phyloP scores from a whole-genome alignment of 2,329 filamentous ascomycete species.

The Talaromyces sp. region DNA sequence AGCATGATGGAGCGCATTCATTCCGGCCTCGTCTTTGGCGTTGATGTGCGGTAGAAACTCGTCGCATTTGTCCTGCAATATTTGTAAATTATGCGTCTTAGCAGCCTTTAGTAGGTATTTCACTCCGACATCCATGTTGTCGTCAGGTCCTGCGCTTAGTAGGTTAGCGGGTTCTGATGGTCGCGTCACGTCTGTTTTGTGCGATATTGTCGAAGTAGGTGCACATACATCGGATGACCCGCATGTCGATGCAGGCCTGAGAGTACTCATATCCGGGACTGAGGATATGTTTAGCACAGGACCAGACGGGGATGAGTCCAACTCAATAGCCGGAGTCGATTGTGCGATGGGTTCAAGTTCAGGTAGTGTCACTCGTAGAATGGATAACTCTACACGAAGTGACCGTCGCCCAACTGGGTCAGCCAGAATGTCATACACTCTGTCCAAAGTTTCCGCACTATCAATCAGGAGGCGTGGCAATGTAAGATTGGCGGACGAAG shows the following conservation, averaged over 20 bases:
- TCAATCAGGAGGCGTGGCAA: neutral
- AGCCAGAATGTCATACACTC: neutral
- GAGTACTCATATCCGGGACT: neutral
- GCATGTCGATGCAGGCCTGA: neutral
- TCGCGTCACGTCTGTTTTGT: neutral
- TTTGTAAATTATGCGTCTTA: neutral
- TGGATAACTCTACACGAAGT: neutral
- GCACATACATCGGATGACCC: neutral
- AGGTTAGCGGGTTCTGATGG: neutral
- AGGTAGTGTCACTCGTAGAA: neutral
- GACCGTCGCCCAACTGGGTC: neutral
- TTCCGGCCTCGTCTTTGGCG: neutral
- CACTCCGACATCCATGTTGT: neutral
- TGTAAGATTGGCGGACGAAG: neutral
- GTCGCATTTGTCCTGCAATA: neutral
- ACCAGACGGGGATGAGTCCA: no score
- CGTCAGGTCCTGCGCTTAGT: neutral
- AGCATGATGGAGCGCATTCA: conserved; percentile 7
- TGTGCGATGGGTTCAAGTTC: neutral
- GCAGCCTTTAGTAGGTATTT: neutral
- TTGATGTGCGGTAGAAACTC: neutral
- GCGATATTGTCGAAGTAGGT: neutral
- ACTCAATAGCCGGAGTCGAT: neutral
- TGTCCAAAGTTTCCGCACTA: neutral
- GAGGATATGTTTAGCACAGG: neutral